A percentile compares a stretch with the other conserved stretches of the same genome.
phyloP scores from a whole-genome alignment of 768 basidiomycete species.

The Termitomyces sp. region DNA sequence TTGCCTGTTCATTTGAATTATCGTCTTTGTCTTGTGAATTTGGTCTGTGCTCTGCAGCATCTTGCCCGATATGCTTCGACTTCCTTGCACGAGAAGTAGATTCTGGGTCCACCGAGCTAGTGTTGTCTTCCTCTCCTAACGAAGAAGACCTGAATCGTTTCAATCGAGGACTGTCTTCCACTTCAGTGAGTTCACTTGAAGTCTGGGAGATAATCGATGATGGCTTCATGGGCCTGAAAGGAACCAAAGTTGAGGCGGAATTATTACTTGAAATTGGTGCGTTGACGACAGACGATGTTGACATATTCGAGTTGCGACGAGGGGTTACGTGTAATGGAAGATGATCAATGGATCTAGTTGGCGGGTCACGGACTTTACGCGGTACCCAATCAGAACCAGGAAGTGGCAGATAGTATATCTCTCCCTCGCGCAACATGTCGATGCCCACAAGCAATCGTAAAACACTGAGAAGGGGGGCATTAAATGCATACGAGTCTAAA shows the following conservation, averaged over 20 bases:
- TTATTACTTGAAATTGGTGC: slow-evolving; percentile 21
- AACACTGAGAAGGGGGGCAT: slow-evolving; percentile 46
- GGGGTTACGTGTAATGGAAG: slow-evolving; percentile 18
- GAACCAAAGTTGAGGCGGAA: slow-evolving; percentile 22
- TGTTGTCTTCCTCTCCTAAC: slow-evolving; percentile 15
- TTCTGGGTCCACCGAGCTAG: slow-evolving; percentile 1
- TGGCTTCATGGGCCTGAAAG: slow-evolving; percentile 14
- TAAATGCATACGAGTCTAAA: slow-evolving; percentile 46
- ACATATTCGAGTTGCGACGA: slow-evolving; percentile 19
- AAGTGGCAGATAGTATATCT: slow-evolving; percentile 56
- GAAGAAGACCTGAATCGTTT: slow-evolving; percentile 22
- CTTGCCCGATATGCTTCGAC: slow-evolving; percentile 1
- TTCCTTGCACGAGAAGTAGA: neutral
- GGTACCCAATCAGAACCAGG: slow-evolving; percentile 36
- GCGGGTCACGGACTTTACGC: slow-evolving; percentile 8
- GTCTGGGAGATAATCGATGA: slow-evolving; percentile 17
- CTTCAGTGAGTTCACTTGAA: slow-evolving; percentile 23
- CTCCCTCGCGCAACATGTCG: slow-evolving; percentile 58
- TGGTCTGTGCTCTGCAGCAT: neutral
- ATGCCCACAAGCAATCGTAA: slow-evolving; percentile 59
- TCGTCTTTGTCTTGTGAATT: neutral
- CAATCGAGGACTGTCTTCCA: slow-evolving; percentile 18
- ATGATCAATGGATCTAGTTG: slow-evolving; percentile 2
- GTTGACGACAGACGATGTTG: slow-evolving; percentile 17
- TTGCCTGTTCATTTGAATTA: neutral